These are phyloP conservation scores for Rhizopus sp. DNA, from an alignment of 371 early-diverging fungal species.

Conservation along the genomic window DNA sequence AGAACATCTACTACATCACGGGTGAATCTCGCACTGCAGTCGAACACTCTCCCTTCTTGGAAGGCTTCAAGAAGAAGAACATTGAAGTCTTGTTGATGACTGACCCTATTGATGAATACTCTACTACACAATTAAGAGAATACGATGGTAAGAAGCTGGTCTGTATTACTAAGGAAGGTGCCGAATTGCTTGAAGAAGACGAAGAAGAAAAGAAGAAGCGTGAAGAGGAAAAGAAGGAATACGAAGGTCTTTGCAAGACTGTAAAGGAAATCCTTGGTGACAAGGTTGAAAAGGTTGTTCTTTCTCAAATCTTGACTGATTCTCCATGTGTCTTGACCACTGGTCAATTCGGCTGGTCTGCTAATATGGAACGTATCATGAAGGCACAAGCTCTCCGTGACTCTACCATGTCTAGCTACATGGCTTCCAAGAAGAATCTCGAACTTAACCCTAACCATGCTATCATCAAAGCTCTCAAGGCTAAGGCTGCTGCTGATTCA, in stretches of 20 bases:
- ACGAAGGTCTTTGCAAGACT: conserved; percentile 80
- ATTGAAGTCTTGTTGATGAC: conserved; percentile 95
- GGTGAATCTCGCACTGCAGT: conserved; percentile 95
- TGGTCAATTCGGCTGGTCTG: conserved; percentile 98
- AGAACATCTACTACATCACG: conserved; percentile 98
- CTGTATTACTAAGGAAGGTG: conserved; percentile 98
- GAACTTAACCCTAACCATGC: conserved; percentile 96
- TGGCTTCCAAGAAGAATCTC: conserved; percentile 98
- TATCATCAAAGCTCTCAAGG: conserved; percentile 91
- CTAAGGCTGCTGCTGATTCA: conserved; percentile 88
- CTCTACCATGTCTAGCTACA: conserved; percentile 93
- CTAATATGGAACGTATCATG: conserved; percentile 99
- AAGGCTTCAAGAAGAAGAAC: conserved; percentile 97
- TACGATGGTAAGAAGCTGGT: conserved; percentile 98
- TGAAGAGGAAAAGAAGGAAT: conserved; percentile 86
- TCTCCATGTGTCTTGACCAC: conserved; percentile 98
- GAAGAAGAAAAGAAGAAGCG: conserved; percentile 92
- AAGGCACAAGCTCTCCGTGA: conserved; percentile 98
- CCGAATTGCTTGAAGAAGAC: conserved; percentile 93
- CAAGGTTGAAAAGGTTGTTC: conserved; percentile 97
- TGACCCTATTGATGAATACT: conserved; percentile 95
- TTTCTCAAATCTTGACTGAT: conserved; percentile 93
- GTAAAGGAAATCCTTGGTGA: conserved; percentile 95
- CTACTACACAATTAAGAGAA: conserved; percentile 97
- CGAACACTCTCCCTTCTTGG: conserved; percentile 97